These are phyloP conservation scores for Aspergillus udagawae DNA, from an alignment of 2,329 filamentous ascomycete genomes.

Conservation along the genomic window DNA sequence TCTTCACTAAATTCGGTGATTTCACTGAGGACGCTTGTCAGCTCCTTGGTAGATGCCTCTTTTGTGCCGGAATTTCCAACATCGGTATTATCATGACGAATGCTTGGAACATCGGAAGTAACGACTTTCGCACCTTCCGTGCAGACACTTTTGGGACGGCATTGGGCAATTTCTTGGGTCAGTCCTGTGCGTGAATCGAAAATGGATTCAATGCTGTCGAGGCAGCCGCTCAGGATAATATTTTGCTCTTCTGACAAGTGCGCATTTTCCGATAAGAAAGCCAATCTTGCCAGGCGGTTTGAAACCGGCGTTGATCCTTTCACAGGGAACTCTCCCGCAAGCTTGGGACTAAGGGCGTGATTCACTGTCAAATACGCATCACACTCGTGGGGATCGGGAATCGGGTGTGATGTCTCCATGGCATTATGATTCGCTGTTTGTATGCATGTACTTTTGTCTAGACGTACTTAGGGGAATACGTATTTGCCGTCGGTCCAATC, in stretches of 20 bases:
- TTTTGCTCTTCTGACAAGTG: slow-evolving; percentile 24
- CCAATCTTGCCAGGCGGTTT: slow-evolving; percentile 30
- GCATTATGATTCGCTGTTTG: neutral
- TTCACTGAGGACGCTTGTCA: slow-evolving; percentile 22
- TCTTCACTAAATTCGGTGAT: slow-evolving; percentile 23
- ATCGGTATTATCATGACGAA: neutral
- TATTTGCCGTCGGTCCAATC: neutral
- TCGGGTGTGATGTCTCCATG: neutral
- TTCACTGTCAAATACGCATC: neutral
- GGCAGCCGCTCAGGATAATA: slow-evolving; percentile 30
- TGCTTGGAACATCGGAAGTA: neutral
- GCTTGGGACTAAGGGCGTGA: neutral
- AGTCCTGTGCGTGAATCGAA: slow-evolving; percentile 22
- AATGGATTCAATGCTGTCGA: slow-evolving; percentile 36
- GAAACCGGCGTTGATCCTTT: slow-evolving; percentile 5
- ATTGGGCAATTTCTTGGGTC: slow-evolving; percentile 17
- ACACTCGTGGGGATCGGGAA: neutral
- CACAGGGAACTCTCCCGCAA: neutral
- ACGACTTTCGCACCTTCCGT: neutral
- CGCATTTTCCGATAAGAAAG: slow-evolving; percentile 23
- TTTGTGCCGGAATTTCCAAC: neutral
- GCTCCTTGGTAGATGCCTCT: slow-evolving; percentile 12
- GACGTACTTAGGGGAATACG: neutral
- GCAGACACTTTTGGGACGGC: slow-evolving; percentile 9
- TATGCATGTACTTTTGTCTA: neutral